These are phyloP conservation scores for Cenchrus purpureus DNA, from an alignment of 176 grass and related monocot species.

Conservation along the genomic window DNA sequence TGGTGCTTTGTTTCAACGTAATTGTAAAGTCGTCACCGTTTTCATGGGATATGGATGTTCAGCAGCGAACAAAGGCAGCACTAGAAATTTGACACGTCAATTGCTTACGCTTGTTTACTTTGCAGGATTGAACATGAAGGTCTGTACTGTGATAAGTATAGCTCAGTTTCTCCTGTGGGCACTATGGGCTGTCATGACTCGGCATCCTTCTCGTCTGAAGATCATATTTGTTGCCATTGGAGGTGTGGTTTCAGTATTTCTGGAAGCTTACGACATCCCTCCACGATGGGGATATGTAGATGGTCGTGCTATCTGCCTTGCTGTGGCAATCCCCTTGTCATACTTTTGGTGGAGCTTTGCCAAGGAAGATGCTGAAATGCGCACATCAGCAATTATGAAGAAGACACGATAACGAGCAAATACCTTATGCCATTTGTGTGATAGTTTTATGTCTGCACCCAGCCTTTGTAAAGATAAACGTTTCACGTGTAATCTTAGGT, in stretches of 20 bases:
- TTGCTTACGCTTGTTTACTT: constrained; percentile 16
- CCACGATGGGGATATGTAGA: constrained; percentile 78
- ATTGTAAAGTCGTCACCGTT: neutral
- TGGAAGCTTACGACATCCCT: constrained; percentile 75
- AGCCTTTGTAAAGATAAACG: constrained; percentile 54
- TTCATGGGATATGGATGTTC: neutral
- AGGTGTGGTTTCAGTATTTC: constrained; percentile 43
- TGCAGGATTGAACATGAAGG: constrained; percentile 80
- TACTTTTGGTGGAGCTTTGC: constrained; percentile 94
- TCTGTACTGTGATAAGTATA: constrained; percentile 61
- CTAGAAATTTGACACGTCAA: neutral
- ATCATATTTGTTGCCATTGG: constrained; percentile 58
- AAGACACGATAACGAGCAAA: constrained; percentile 60
- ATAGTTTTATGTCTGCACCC: constrained; percentile 30
- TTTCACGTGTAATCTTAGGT: constrained; percentile 46
- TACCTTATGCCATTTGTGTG: neutral
- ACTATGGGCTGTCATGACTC: constrained; percentile 67
- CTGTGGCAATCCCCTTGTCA: constrained; percentile 57
- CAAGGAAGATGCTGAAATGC: constrained; percentile 80
- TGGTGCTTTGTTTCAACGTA: neutral
- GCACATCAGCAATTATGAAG: constrained; percentile 63
- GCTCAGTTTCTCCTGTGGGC: constrained; percentile 72
- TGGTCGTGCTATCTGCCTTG: constrained; percentile 66
- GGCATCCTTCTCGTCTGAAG: constrained; percentile 76
- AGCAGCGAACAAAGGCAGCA: neutral